Percentiles rank a stretch among this genome's conserved stretches.
Conservation (phyloP, 2,329 filamentous ascomycete genomes). For the Aspergillus brunneoviolaceus region DNA sequence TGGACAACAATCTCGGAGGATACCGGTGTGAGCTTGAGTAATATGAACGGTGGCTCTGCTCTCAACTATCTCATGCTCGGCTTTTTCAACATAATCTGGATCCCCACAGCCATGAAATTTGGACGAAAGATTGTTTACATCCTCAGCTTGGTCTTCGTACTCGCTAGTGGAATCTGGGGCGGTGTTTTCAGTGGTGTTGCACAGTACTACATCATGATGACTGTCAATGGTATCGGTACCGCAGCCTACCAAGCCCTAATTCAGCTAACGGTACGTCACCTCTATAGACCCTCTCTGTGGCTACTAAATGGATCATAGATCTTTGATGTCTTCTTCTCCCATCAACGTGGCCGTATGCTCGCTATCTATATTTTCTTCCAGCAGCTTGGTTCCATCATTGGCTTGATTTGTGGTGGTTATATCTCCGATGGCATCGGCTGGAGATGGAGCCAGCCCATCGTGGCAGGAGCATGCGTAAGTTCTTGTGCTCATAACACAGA, state of each 20-base stretch:
- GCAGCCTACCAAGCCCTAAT: conserved; percentile 42
- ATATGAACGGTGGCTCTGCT: conserved; percentile 44
- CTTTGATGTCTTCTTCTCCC: conserved; percentile 43
- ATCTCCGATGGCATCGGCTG: conserved; percentile 37
- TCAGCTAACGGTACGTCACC: conserved; percentile 33
- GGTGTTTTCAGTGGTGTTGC: conserved; percentile 26
- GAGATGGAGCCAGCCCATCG: conserved; percentile 37
- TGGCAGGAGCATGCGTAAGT: conserved; percentile 33
- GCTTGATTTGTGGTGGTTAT: conserved; percentile 38
- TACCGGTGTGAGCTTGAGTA: conserved; percentile 38
- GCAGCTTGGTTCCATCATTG: conserved; percentile 41
- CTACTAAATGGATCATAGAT: conserved; percentile 19
- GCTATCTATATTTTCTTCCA: conserved; percentile 43
- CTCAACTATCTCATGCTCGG: conserved; percentile 44
- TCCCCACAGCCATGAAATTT: conserved; percentile 34
- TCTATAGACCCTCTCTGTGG: not conserved
- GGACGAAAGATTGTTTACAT: conserved; percentile 39
- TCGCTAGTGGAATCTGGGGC: conserved; percentile 33
- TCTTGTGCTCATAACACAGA: conserved; percentile 3
- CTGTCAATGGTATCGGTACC: conserved; percentile 37
- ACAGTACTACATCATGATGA: conserved; percentile 33
- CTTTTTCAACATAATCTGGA: conserved; percentile 44
- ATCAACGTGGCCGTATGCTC: conserved; percentile 40
- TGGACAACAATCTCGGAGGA: conserved; percentile 44
- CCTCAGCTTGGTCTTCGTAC: conserved; percentile 33